Base-by-base conservation (phyloP, 2,329 filamentous ascomycete genomes). In the Talaromyces piceae region DNA sequence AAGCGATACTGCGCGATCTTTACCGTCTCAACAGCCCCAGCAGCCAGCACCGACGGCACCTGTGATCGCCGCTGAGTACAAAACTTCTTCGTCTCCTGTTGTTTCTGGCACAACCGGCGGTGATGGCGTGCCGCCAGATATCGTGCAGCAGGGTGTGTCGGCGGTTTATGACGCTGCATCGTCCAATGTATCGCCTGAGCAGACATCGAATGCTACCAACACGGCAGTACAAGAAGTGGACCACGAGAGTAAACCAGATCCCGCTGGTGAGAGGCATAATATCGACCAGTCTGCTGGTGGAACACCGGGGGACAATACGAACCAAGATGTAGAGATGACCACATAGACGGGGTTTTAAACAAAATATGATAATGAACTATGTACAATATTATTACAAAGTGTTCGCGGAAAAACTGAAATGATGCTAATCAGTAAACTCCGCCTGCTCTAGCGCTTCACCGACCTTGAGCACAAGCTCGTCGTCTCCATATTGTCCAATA, bases 401-500 rank as follows among this genome's bases (percentile, higher is more conserved):
- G n/a, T n/a, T n/a, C n/a, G n/a, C n/a, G n/a, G n/a, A n/a, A n/a
- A n/a, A n/a, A n/a, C n/a, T n/a, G n/a, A n/a, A n/a, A n/a, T n/a
- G n/a, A 43, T 9, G 13, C 13, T 25, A 43, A 22, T 23, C 18
- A 33, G 47, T 41, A 31, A n/a, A 25, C 11, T 49, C 31, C 4
- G 23, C 43, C 45, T 50, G 41, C 48, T 71, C 67, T 5, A 73
- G 50, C 49, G 68, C 50, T 50, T 65, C 62, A 12, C 66, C 70
- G 22, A 70, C 65, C 46, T 63, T 63, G 44, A 73, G 54, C 5
- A 73, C 69, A 31, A 72, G 57, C 25, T 67, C 60, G 55, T 76
- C 73, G 48, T 73, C 70, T 1, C 73, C 73, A 56, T 71, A 76
- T 55, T 76, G 73, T 8, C 73, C 73, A 30, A 76, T 68, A 3